Evolutionary conservation across 2,329 filamentous ascomycete genomes (phyloP), one percentile per base, ranked within the genome.

Genomic region (Plectosphaerella sp.): DNA sequence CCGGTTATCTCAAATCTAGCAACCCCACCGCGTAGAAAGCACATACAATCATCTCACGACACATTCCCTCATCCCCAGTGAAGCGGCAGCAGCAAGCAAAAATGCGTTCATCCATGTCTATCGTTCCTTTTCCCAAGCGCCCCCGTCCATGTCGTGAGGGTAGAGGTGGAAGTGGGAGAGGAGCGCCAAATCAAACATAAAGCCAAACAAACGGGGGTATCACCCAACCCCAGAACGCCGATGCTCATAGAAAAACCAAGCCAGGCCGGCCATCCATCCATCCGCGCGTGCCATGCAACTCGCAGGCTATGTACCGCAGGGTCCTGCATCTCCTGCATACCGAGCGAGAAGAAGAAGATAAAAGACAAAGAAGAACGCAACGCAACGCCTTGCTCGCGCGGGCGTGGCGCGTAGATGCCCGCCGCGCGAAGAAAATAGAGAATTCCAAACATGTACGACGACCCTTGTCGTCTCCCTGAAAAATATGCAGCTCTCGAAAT

Each of bases 211-310:
- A 16, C 15, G 41, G 50, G 53, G 53, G 52, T 56, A 55, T 55
- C 53, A 49, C 54, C 54, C 9, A 52, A 56, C 50, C 53, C 52
- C 52, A 47, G 22, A 54, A 55, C 54, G 54, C 54, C 54, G 45
- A 56, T 52, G 49, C 54, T 28, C 33, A 47, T 2, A 22, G 10
- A 46, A 14, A 16, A 33, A 14, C 45, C 22, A 16, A 18, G 15
- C 16, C 25, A 16, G 10, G 16, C 43, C 24, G 45, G 24, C 45
- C 22, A 46, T 25, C 14, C 20, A 45, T 46, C 15, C 24, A 45
- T 15, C 24, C 28, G 28, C 28, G 28, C 28, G 28, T 33, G 16
- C 15, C 20, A 35, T 16, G 45, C 45, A 46, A 33, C 28, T 33
- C 28, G 28, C 28, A 33, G 28, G 28, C 28, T 33, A 33, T 33